Evolutionary conservation across 75 land plant genomes (phyloP).

Genomic region (Selaginella tamariscina): DNA sequence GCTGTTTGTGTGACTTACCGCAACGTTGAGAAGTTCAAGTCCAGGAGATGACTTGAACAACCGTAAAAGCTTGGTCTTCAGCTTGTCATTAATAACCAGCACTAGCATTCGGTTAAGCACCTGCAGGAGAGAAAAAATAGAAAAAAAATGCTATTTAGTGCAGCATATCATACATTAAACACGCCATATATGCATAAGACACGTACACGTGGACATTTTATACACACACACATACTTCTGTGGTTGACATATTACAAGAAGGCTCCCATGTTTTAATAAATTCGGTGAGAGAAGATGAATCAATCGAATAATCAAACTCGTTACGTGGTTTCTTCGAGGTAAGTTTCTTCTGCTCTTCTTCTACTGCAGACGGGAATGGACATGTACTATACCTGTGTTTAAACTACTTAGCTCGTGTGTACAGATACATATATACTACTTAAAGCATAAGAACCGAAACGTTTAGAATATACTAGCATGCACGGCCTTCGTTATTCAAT

Average conservation of each 20-base stretch:
- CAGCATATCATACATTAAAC: no score
- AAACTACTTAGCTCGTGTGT: no score
- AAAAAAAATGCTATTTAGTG: no score
- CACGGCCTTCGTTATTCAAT: neutral
- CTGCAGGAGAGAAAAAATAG: neutral
- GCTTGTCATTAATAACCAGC: neutral
- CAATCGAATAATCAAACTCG: neutral
- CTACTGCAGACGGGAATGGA: conserved; percentile 72
- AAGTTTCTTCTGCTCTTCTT: conserved; percentile 34
- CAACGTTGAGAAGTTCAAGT: conserved; percentile 61
- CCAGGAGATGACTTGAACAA: conserved; percentile 40
- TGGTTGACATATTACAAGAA: neutral
- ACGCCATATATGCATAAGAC: no score
- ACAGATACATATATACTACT: neutral
- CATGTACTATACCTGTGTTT: conserved; percentile 30
- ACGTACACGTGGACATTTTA: neutral
- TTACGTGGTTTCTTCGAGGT: conserved; percentile 10
- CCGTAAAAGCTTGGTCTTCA: conserved; percentile 16
- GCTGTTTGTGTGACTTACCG: conserved; percentile 46
- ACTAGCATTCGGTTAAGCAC: neutral
- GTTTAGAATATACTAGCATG: neutral
- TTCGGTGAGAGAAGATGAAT: neutral
- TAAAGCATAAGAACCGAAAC: neutral
- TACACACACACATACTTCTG: neutral
- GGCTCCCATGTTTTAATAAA: neutral